Conservation (phyloP, 805 yeast genomes). For the Candida vartiovaarae region DNA sequence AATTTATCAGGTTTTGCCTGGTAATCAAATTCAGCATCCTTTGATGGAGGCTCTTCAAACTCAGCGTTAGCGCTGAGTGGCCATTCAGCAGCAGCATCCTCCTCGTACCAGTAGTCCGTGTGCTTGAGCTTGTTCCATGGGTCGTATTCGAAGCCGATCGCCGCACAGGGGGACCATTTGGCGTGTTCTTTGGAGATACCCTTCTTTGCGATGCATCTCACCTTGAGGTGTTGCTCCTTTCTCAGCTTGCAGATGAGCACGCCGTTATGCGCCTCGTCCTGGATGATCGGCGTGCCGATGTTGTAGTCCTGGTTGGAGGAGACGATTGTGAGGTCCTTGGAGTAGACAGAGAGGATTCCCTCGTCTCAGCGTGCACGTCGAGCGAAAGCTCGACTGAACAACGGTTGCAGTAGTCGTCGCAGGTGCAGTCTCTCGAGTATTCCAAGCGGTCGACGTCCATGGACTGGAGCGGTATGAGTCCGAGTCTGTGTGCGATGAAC, state of each 20-base stretch:
- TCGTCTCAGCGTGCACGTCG: slow-evolving; percentile 86
- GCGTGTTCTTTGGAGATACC: slow-evolving; percentile 98
- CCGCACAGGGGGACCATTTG: slow-evolving; percentile 96
- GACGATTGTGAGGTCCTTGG: slow-evolving; percentile 61
- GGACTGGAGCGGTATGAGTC: slow-evolving; percentile 83
- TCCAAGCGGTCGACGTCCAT: slow-evolving; percentile 76
- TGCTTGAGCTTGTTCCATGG: slow-evolving; percentile 98
- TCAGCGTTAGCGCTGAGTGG: slow-evolving; percentile 83
- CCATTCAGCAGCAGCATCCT: slow-evolving; percentile 86
- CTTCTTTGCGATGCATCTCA: slow-evolving; percentile 93
- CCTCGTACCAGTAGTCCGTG: slow-evolving; percentile 96
- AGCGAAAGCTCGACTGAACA: slow-evolving; percentile 85
- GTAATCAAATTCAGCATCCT: slow-evolving; percentile 81
- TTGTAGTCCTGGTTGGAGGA: slow-evolving; percentile 31
- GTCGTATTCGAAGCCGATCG: slow-evolving; percentile 93
- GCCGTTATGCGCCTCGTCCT: slow-evolving; percentile 73
- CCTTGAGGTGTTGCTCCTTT: slow-evolving; percentile 82
- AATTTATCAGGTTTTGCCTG: slow-evolving; percentile 74
- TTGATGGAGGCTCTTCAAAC: slow-evolving; percentile 93
- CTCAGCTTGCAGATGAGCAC: slow-evolving; percentile 87
- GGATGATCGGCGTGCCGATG: slow-evolving; percentile 80
- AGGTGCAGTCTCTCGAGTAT: slow-evolving; percentile 92
- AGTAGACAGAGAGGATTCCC: slow-evolving; percentile 81
- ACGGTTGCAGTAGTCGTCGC: slow-evolving; percentile 94
- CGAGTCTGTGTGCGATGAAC: slow-evolving; percentile 89